Evolutionary conservation across 805 yeast genomes (phyloP).

Genomic region (Millerozyma miso): DNA sequence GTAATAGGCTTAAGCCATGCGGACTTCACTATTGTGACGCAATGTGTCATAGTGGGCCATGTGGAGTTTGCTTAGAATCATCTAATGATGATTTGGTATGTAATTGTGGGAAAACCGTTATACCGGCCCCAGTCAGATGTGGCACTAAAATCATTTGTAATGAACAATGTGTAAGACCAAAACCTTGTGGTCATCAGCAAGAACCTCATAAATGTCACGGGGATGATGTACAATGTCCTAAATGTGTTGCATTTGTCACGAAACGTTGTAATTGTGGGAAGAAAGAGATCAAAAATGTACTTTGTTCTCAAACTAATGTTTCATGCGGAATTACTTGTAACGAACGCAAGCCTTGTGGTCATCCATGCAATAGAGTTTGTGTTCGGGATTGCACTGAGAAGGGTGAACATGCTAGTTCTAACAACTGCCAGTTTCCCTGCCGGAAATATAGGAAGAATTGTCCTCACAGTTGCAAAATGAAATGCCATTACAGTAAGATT

Average conservation of each 20-base stretch:
- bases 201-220: constrained; percentile 75
- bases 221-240: constrained; percentile 63
- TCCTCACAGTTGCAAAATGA: constrained; percentile 60
- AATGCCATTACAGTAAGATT: constrained; percentile 56
- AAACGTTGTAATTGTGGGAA: constrained; percentile 62
- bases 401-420: constrained; percentile 46
- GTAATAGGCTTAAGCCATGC: constrained; percentile 62
- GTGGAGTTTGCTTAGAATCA: constrained; percentile 77
- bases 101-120: constrained; percentile 73
- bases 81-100: constrained; percentile 76
- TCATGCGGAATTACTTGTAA: constrained; percentile 51
- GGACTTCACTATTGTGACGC: constrained; percentile 60
- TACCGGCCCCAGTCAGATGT: constrained; percentile 82
- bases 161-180: constrained; percentile 57
- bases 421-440: constrained; percentile 57
- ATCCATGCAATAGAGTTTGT: constrained; percentile 54
- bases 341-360: constrained; percentile 35
- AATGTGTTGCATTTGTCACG: constrained; percentile 59
- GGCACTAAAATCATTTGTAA: constrained; percentile 65
- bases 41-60: constrained; percentile 75
- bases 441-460: constrained; percentile 49
- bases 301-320: constrained; percentile 64
- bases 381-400: constrained; percentile 57
- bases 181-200: constrained; percentile 65
- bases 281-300: constrained; percentile 52